Conservation (phyloP, 176 grass and related monocot genomes). For the Carex pumila region DNA sequence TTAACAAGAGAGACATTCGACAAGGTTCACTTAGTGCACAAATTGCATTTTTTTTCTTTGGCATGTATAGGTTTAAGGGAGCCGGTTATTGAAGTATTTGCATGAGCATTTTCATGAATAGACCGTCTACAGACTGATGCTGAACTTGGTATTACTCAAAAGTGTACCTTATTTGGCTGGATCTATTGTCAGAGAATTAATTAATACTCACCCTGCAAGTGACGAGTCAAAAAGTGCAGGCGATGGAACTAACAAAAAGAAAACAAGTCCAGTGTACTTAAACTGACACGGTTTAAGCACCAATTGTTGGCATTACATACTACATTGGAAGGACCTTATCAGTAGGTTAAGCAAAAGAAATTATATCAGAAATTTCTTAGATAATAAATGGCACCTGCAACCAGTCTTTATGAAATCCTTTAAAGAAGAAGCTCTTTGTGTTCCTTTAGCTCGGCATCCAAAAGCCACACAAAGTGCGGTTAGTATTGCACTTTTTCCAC, state of each 20-base stretch:
- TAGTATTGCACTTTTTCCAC: slow-evolving; percentile 87
- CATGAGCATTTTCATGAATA: not conserved
- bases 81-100: not conserved
- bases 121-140: not conserved
- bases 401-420: slow-evolving; percentile 94
- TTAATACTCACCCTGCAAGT: not conserved
- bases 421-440: slow-evolving; percentile 61
- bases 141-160: not conserved
- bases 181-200: not conserved
- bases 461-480: slow-evolving; percentile 89
- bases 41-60: not conserved
- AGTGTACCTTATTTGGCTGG: not conserved
- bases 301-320: not conserved
- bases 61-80: not conserved
- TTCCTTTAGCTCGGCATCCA: slow-evolving; percentile 74
- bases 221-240: not conserved
- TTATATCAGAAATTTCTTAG: not conserved
- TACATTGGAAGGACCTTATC: not conserved
- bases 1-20: not conserved
- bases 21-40: not conserved
- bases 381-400: slow-evolving; percentile 49
- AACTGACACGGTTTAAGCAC: not conserved
- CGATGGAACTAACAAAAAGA: not conserved
- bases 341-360: not conserved
- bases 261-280: not conserved